Evolutionary conservation across 2,329 filamentous ascomycete species (phyloP), one percentile per base, ranked within the genome.

Genomic region (Hypoxylon sp.): DNA sequence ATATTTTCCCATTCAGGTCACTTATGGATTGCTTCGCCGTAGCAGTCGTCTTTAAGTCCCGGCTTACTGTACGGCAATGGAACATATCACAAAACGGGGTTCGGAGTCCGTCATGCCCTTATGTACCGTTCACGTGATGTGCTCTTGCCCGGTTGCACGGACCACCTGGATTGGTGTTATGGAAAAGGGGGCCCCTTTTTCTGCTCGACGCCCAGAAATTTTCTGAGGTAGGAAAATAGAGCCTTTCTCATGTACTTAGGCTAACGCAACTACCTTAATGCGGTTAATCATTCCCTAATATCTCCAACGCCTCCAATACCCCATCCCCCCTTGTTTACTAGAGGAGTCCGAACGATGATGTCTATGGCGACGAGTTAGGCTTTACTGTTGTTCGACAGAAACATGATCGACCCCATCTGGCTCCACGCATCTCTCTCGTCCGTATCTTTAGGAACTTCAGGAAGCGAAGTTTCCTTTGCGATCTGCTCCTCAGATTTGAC

Each of bases 401-500:
- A 51, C 27, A 51, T 51, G 5, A 5, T 25, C 14, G 27, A n/a
- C 4, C 22, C 48, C 2, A 51, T 31, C 13, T 8, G 27, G 3
- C 14, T 30, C 48, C 48, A 51, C 4, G 3, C 17, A 0, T 8
- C 2, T 14, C 14, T 31, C n/a, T 51, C 48, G 17, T 33, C 27
- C 11, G 4, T 20, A 14, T 2, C 48, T 2, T 31, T 31, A 13
- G 48, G 48, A 30, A 30, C 27, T 20, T 51, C 48, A 30, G 48
- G 48, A 8, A 30, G 48, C 3, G 27, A 33, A 31, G 22, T 30
- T 20, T 51, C 48, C 48, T 20, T 30, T 4, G 22, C 27, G 14
- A 51, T 33, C 48, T 51, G 27, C 25, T 51, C 48, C 27, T 33
- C n/a, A 7, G 48, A 8, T 27, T 51, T 51, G 7, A 51, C 17